These are phyloP conservation scores for Sonneratia alba DNA, from an alignment of 345 rosid genomes.

Conservation along the genomic window DNA sequence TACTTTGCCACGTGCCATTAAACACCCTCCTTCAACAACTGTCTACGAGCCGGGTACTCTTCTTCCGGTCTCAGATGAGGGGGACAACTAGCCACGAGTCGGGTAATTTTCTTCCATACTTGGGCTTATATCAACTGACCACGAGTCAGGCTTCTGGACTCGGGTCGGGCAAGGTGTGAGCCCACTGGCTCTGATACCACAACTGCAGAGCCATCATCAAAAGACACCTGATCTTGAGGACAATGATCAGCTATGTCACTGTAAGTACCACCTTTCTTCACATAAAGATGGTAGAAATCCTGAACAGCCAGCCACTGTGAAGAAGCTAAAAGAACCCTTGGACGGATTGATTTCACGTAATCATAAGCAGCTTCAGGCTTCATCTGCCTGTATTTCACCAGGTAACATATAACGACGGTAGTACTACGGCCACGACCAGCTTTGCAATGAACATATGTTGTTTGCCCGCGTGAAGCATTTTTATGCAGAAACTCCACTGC, in stretches of 20 bases:
- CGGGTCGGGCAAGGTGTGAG: no score
- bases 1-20: no score
- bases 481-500: slow-evolving; percentile 78
- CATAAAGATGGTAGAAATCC: slow-evolving; percentile 50
- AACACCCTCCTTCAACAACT: no score
- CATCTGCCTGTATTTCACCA: slow-evolving; percentile 80
- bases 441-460: slow-evolving; percentile 94
- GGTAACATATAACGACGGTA: slow-evolving; percentile 79
- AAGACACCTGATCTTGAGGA: slow-evolving; percentile 39
- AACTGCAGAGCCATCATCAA: slow-evolving; percentile 76
- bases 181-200: slow-evolving; percentile 72
- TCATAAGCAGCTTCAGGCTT: slow-evolving; percentile 74
- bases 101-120: no score
- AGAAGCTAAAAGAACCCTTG: slow-evolving; percentile 82
- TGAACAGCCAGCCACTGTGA: slow-evolving; percentile 93
- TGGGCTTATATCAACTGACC: no score
- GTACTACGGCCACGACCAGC: slow-evolving; percentile 99
- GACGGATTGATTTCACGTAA: slow-evolving; percentile 70
- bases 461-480: slow-evolving; percentile 42
- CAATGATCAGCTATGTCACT: slow-evolving; percentile 19
- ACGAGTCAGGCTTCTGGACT: no score
- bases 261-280: slow-evolving; percentile 21
- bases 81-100: no score
- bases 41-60: no score
- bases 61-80: no score